phyloP scores from a whole-genome alignment of 2,329 filamentous ascomycete genomes.

The Monilinia vaccinii-corymbosi region DNA sequence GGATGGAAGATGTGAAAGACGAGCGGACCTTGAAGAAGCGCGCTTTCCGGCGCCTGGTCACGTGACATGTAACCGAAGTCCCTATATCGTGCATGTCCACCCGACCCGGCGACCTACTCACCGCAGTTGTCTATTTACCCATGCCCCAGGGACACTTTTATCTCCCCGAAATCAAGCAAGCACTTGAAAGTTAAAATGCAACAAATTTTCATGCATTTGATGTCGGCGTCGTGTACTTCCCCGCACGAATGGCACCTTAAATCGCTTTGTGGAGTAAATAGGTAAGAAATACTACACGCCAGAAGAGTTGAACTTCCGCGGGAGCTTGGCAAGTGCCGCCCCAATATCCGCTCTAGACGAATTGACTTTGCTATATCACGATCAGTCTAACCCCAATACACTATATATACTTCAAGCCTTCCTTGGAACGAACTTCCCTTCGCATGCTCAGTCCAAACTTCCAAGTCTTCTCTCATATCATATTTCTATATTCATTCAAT shows the following conservation, averaged over 20 bases:
- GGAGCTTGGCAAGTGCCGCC: background rate
- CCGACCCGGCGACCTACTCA: no score
- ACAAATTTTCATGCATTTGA: background rate
- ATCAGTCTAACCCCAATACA: background rate
- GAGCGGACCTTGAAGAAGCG: background rate
- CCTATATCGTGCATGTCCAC: no score
- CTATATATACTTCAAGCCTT: background rate
- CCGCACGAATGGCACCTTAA: background rate
- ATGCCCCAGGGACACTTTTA: no score
- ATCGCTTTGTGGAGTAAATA: background rate
- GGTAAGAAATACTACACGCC: no score
- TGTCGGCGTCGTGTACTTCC: background rate
- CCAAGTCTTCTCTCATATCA: background rate
- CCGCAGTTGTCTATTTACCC: no score
- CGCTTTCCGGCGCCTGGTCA: background rate
- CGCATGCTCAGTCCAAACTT: background rate
- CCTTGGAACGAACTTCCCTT: background rate
- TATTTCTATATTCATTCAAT: background rate
- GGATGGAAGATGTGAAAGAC: no score
- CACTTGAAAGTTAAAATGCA: background rate
- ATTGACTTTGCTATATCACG: background rate
- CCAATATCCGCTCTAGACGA: background rate
- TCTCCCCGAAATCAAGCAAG: background rate
- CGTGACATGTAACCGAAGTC: no score
- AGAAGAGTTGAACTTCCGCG: background rate